Conservation (phyloP, 2,329 filamentous ascomycete species). For the Venturia nashicola region DNA sequence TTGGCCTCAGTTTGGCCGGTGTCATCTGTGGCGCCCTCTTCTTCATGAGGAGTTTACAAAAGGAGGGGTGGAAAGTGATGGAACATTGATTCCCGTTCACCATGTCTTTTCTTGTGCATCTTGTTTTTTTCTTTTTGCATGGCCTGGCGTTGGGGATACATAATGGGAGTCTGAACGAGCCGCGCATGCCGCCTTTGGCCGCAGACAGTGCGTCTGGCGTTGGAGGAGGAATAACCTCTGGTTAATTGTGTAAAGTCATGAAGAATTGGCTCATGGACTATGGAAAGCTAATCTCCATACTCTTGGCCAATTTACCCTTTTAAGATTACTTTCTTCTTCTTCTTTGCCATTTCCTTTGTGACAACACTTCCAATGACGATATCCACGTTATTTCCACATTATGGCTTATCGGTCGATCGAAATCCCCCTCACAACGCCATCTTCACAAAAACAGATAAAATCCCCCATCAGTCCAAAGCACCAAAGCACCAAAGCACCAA, state of each 20-base stretch:
- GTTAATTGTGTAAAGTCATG: background rate
- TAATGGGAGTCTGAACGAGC: slow-evolving; percentile 1
- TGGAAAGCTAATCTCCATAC: background rate
- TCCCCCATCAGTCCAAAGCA: no score
- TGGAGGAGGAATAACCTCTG: background rate
- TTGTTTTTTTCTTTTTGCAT: background rate
- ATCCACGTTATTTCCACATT: no score
- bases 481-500: no score
- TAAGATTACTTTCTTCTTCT: no score
- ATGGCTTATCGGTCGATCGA: no score
- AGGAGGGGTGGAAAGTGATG: slow-evolving; percentile 16
- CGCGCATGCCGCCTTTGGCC: background rate
- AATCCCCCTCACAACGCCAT: no score
- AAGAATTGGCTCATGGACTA: background rate
- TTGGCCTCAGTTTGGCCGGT: slow-evolving; percentile 15
- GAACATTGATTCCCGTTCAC: slow-evolving; percentile 12
- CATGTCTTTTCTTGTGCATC: background rate
- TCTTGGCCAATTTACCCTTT: no score
- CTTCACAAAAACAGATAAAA: no score
- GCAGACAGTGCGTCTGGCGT: background rate
- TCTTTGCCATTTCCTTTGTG: no score
- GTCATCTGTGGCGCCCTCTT: slow-evolving; percentile 15
- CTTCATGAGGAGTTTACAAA: slow-evolving; percentile 14
- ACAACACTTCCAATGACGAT: no score
- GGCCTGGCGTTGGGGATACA: background rate